phyloP scores from a whole-genome alignment of 345 rosid genomes.

The Rhizophora apiculata region DNA sequence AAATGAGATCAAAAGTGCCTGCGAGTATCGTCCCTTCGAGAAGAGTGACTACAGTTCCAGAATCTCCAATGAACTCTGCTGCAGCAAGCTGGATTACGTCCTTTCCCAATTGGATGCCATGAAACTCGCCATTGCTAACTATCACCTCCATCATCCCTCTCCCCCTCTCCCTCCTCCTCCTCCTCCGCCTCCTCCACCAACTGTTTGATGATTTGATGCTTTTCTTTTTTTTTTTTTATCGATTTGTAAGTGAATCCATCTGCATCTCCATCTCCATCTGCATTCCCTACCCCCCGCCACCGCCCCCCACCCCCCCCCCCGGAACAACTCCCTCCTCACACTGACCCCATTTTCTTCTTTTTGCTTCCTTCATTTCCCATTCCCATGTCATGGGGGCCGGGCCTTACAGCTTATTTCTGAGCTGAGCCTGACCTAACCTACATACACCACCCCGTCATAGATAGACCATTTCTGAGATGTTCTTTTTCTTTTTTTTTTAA shows the following conservation, averaged over 20 bases:
- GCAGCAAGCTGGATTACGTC: conserved; percentile 61
- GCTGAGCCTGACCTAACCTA: conserved; percentile 12
- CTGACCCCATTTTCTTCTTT: no score
- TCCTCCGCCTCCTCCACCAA: not conserved
- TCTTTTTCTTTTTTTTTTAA: no score
- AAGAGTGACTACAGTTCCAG: conserved; percentile 81
- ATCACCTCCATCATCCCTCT: conserved; percentile 15
- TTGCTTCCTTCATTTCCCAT: no score
- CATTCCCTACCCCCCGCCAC: conserved; percentile 15
- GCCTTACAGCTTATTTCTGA: no score
- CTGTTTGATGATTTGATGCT: no score
- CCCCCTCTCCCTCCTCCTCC: not conserved
- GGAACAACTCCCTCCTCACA: no score
- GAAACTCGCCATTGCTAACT: conserved; percentile 41
- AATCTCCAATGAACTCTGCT: conserved; percentile 75
- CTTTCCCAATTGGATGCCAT: conserved; percentile 58
- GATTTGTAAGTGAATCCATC: conserved; percentile 25
- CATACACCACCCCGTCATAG: no score
- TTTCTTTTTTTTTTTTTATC: no score
- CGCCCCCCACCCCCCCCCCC: no score
- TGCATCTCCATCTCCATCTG: conserved; percentile 21
- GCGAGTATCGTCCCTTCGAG: conserved; percentile 96
- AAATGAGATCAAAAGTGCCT: conserved; percentile 91
- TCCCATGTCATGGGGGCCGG: no score
- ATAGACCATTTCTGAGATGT: no score